Evolutionary conservation across 371 early-diverging fungal species (phyloP).

Genomic region (Zychaea mexicana): DNA sequence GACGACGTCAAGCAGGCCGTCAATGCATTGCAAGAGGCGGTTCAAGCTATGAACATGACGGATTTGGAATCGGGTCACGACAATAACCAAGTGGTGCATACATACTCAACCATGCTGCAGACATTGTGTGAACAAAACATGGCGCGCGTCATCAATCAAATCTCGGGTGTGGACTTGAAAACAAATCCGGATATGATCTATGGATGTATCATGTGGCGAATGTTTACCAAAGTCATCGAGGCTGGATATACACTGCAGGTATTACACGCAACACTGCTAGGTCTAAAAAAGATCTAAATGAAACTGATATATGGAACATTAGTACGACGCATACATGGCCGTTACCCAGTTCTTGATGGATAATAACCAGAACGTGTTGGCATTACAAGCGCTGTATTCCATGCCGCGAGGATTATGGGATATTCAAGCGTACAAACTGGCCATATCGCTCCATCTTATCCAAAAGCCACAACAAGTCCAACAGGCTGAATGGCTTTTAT

Average conservation of each 20-base stretch:
- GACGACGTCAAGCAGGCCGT: conserved; percentile 34
- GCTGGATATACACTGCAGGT: conserved; percentile 41
- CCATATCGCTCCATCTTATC: conserved; percentile 38
- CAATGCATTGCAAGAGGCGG: conserved; percentile 25
- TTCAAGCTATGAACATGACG: conserved; percentile 21
- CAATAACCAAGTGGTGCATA: conserved; percentile 19
- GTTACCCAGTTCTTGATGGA: conserved; percentile 29
- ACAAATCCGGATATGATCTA: conserved; percentile 17
- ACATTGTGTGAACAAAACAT: conserved; percentile 34
- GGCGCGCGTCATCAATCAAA: conserved; percentile 22
- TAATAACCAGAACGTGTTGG: conserved; percentile 15
- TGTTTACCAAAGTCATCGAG: conserved; percentile 44
- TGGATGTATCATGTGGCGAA: conserved; percentile 32
- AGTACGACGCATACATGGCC: conserved; percentile 29
- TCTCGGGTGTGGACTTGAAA: conserved; percentile 11
- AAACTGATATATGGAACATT: neutral
- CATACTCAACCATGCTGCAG: conserved; percentile 37
- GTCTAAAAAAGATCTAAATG: too few relatives aligned
- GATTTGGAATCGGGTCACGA: conserved; percentile 16
- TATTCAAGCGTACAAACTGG: conserved; percentile 31
- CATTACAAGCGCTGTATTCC: conserved; percentile 42
- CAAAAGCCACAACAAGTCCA: conserved; percentile 32
- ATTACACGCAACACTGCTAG: too few relatives aligned
- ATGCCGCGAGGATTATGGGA: conserved; percentile 39
- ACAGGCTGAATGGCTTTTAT: conserved; percentile 35